phyloP scores from a whole-genome alignment of 106 monocot species.

The Platanthera zijinensis region DNA sequence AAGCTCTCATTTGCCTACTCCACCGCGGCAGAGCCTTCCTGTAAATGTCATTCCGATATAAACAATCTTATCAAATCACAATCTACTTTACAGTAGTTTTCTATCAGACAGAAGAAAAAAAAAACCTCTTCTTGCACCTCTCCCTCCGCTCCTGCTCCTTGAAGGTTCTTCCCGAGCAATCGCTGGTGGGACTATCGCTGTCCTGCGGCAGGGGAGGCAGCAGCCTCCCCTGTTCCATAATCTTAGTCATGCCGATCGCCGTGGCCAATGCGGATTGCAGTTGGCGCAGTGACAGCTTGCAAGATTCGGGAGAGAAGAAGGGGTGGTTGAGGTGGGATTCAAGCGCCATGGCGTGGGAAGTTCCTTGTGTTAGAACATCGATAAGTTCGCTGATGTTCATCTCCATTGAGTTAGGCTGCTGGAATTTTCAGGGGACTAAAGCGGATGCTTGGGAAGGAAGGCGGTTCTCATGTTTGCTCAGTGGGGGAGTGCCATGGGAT shows the following conservation, averaged over 20 bases:
- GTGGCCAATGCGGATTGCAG: not conserved
- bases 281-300: not conserved
- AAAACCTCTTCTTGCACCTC: conserved; percentile 10
- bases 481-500: not conserved
- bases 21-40: conserved; percentile 12
- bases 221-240: not conserved
- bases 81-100: not conserved
- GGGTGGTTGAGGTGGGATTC: not conserved
- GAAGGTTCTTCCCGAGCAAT: not conserved
- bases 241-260: not conserved
- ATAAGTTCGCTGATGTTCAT: not conserved
- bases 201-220: not conserved
- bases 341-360: not conserved
- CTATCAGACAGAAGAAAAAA: not conserved
- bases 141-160: conserved; percentile 1
- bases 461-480: not conserved
- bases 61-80: not conserved
- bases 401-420: not conserved
- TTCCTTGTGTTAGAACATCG: not conserved
- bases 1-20: conserved; percentile 11
- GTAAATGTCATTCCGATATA: not conserved
- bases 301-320: not conserved
- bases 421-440: not conserved
- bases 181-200: not conserved
- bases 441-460: not conserved